phyloP scores from a whole-genome alignment of 1,284 basidiomycete genomes.

The Blastosporella zonata region DNA sequence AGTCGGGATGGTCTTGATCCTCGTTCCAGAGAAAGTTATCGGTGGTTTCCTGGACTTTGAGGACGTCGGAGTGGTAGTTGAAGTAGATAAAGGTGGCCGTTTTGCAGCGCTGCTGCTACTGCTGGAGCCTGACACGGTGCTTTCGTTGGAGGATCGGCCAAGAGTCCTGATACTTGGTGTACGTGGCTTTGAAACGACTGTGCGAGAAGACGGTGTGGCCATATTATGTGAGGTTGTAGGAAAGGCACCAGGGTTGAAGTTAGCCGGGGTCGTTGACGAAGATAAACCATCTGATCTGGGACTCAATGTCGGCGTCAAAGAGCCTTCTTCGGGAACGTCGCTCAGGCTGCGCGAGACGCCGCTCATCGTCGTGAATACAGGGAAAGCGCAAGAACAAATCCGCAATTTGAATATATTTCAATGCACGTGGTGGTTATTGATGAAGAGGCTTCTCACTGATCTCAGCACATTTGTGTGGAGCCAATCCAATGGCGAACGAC shows the following conservation, averaged over 20 bases:
- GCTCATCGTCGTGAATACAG: constrained; percentile 13
- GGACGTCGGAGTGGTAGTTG: constrained; percentile 7
- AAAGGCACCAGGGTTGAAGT: not conserved
- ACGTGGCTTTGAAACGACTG: constrained; percentile 6
- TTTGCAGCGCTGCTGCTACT: not conserved
- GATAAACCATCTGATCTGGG: constrained; percentile 7
- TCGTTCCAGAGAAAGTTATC: constrained; percentile 24
- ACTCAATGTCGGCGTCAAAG: constrained; percentile 24
- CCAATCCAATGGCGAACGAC: too few species aligned
- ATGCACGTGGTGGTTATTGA: constrained; percentile 7
- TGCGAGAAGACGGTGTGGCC: constrained; percentile 2
- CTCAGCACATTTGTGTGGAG: too few species aligned
- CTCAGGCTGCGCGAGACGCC: constrained; percentile 26
- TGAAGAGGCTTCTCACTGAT: not conserved
- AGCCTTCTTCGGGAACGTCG: constrained; percentile 42
- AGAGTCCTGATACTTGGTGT: constrained; percentile 18
- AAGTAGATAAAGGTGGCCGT: constrained; percentile 5
- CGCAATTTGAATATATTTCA: not conserved
- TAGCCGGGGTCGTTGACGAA: constrained; percentile 1
- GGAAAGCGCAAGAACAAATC: not conserved
- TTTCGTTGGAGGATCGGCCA: constrained; percentile 14
- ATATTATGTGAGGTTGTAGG: not conserved
- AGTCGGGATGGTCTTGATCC: constrained; percentile 43
- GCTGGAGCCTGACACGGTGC: not conserved
- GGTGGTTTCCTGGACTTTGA: constrained; percentile 17